phyloP scores from a whole-genome alignment of 805 yeast genomes.

The Candida germanica region DNA sequence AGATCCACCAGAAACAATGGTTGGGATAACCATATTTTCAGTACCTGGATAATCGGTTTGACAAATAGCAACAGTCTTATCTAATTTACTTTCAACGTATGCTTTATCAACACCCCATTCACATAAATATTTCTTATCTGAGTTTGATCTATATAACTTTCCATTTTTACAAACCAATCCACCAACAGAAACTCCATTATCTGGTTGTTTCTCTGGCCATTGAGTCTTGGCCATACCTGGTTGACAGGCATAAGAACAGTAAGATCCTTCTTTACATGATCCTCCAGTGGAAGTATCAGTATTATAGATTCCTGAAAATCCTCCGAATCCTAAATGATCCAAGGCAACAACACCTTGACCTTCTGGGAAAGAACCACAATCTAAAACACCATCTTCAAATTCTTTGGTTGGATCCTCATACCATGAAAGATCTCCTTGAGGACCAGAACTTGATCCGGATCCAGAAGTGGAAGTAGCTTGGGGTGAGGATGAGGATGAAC shows the following conservation, averaged over 20 bases:
- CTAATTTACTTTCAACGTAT: conserved; percentile 48
- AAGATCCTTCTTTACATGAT: conserved; percentile 59
- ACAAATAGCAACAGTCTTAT: conserved; percentile 59
- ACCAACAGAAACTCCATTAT: conserved; percentile 68
- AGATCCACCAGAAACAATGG: conserved; percentile 55
- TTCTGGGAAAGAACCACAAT: conserved; percentile 70
- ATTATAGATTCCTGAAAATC: conserved; percentile 44
- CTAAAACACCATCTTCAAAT: conserved; percentile 68
- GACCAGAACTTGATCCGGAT: conserved; percentile 16
- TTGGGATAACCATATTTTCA: conserved; percentile 76
- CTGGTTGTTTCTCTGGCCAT: conserved; percentile 69
- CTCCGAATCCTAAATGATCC: conserved; percentile 36
- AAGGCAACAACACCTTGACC: conserved; percentile 69
- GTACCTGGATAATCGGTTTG: conserved; percentile 83
- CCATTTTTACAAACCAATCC: conserved; percentile 65
- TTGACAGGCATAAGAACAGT: conserved; percentile 77
- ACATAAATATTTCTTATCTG: conserved; percentile 52
- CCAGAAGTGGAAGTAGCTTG: conserved; percentile 22
- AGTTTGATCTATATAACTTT: conserved; percentile 58
- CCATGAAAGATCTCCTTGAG: conserved; percentile 50
- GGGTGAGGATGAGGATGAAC: conserved; percentile 19
- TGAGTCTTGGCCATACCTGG: conserved; percentile 81
- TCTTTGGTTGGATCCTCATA: conserved; percentile 47
- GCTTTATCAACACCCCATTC: conserved; percentile 62
- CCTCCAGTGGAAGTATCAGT: conserved; percentile 43